Evolutionary conservation across 1,139 yeast species (phyloP).

Genomic region (Zygoascus hellenicus): DNA sequence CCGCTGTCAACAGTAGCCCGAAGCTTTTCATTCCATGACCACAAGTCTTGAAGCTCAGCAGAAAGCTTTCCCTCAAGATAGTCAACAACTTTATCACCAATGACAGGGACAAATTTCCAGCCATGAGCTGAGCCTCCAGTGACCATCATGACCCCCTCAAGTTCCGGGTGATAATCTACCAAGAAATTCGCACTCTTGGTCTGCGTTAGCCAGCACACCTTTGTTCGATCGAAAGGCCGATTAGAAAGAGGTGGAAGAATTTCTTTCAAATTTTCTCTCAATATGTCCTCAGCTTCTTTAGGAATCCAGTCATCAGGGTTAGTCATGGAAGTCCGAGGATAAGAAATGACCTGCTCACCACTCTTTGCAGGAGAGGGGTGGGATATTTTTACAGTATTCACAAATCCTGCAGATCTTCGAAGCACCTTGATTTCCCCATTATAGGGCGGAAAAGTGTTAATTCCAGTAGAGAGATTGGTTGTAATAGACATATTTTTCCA

Average conservation of each 20-base stretch:
- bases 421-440: conserved; percentile 11
- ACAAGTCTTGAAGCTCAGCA: conserved; percentile 7
- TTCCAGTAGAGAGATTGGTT: conserved; percentile 13
- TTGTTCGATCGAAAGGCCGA: conserved; percentile 12
- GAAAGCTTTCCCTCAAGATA: conserved; percentile 11
- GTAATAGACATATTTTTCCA: conserved; percentile 14
- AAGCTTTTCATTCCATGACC: conserved; percentile 13
- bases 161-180: conserved; percentile 12
- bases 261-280: conserved; percentile 10
- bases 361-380: conserved; percentile 10
- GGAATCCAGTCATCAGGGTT: conserved; percentile 14
- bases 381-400: conserved; percentile 6
- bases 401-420: conserved; percentile 12
- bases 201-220: conserved; percentile 15
- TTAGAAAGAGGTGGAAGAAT: conserved; percentile 10
- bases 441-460: conserved; percentile 12
- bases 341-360: conserved; percentile 8
- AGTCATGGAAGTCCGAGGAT: conserved; percentile 11
- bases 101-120: conserved; percentile 14
- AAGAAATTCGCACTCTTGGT: conserved; percentile 13
- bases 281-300: conserved; percentile 9
- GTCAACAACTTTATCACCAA: conserved; percentile 14
- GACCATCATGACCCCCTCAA: conserved; percentile 10
- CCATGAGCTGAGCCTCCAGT: conserved; percentile 16
- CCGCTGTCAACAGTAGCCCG: conserved; percentile 7